Base-by-base conservation (phyloP, 495 filamentous ascomycete species). In the Penicillium diatomitis region DNA sequence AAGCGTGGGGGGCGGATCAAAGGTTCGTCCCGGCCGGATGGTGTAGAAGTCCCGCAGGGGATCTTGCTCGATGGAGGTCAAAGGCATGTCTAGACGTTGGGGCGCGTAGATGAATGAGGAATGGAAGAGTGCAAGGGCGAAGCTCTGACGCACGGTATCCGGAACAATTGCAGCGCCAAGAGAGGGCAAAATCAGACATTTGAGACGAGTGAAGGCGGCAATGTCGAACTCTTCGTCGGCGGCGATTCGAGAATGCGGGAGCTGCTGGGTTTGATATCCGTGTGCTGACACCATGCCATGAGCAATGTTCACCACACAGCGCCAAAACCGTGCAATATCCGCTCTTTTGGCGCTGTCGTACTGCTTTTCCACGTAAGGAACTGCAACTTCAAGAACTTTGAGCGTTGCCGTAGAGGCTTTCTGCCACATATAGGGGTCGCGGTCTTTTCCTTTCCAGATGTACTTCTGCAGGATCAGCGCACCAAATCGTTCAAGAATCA, bases 31-130 rank as follows among this genome's bases (percentile, higher is more conserved):
- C 46, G 71, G 67, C 4, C 87, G 83, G 11, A 78, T 66, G 38
- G 75, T 74, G 64, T 83, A 84, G 33, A 95, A 69, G 8, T 76
- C 69, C 30, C 76, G 65, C 5, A 94, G 78, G 5, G 79, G 77
- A 9, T 70, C 68, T 34, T 67, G 48, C 44, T 76, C 70, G 8
- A 73, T 72, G 27, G 73, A 68, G 35, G 69, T 48, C 12, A 42
- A 50, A 9, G 82, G 68, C 29, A 81, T 72, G 51, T 94, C 88
- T 20, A 78, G 72, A 7, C 80, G 77, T 27, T 83, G 74, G 0
- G 82, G 79, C 4, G 73, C 53, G 61, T 95, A 88, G 50, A 95
- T 84, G 55, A 96, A 79, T 27, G 90, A 96, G 12, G 78, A 86
- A 43, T 76, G 70, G 66, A 96, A 90, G n/a, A 98, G 77, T 11